phyloP scores from a whole-genome alignment of 75 land plant species.

The Chamaecyparis obtusa region DNA sequence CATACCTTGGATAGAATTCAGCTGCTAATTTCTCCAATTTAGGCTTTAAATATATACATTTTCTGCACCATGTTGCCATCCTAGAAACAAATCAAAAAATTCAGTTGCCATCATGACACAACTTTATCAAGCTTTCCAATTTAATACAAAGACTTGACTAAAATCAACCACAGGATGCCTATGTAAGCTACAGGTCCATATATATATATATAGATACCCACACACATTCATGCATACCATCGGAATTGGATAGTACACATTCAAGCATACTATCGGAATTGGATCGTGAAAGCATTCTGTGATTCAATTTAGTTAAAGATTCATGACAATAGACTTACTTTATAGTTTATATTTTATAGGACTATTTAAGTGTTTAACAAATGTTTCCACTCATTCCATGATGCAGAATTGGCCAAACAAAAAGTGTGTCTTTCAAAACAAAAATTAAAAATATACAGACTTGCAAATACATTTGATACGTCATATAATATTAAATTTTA shows the following conservation, averaged over 20 bases:
- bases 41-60: conserved; percentile 83
- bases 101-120: neutral
- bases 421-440: too few relatives aligned
- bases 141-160: neutral
- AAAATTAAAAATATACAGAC: too few relatives aligned
- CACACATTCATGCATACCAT: too few relatives aligned
- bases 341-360: neutral
- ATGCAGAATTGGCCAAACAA: neutral
- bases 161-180: neutral
- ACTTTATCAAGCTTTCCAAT: neutral
- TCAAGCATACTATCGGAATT: neutral
- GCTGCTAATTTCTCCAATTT: conserved; percentile 83
- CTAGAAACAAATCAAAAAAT: conserved; percentile 21
- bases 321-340: neutral
- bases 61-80: conserved; percentile 90
- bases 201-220: neutral
- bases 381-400: neutral
- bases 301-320: neutral
- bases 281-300: neutral
- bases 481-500: too few relatives aligned
- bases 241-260: neutral
- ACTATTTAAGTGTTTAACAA: neutral
- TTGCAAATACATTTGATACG: too few relatives aligned
- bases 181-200: neutral
- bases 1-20: conserved; percentile 65